Evolutionary conservation across 2,329 filamentous ascomycete species (phyloP).

Genomic region (Aureobasidium sp.): DNA sequence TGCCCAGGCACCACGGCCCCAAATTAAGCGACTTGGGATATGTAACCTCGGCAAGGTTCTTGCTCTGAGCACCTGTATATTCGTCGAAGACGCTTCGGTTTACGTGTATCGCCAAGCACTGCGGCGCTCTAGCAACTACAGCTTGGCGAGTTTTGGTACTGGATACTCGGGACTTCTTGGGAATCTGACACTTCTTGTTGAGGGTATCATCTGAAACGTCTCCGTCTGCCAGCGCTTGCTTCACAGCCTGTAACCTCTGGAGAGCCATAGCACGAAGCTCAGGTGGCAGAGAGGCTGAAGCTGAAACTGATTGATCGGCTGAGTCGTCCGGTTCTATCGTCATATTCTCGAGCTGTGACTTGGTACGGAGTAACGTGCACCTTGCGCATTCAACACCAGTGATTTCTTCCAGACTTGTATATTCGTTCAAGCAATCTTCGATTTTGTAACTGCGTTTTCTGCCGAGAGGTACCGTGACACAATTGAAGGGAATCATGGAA

Average conservation of each 20-base stretch:
- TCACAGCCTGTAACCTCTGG: slow-evolving; percentile 57
- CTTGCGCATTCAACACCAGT: slow-evolving; percentile 86
- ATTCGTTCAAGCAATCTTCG: slow-evolving; percentile 73
- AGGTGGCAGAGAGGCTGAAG: slow-evolving; percentile 31
- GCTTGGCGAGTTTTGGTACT: slow-evolving; percentile 87
- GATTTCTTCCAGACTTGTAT: slow-evolving; percentile 77
- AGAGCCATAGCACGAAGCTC: slow-evolving; percentile 37
- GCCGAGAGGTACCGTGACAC: slow-evolving; percentile 77
- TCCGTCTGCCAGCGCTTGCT: slow-evolving; percentile 67
- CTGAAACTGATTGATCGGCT: background rate
- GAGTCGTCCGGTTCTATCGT: slow-evolving; percentile 20
- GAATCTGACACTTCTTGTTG: slow-evolving; percentile 40
- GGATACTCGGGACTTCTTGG: slow-evolving; percentile 59
- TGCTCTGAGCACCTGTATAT: slow-evolving; percentile 67
- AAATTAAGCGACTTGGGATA: slow-evolving; percentile 73
- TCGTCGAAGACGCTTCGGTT: slow-evolving; percentile 91
- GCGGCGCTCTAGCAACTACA: slow-evolving; percentile 74
- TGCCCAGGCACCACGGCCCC: slow-evolving; percentile 74
- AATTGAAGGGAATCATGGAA: slow-evolving; percentile 89
- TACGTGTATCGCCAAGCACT: slow-evolving; percentile 75
- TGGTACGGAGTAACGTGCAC: slow-evolving; percentile 66
- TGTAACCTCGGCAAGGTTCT: slow-evolving; percentile 72
- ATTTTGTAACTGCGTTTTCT: slow-evolving; percentile 60
- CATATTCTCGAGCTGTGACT: slow-evolving; percentile 46
- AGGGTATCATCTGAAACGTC: slow-evolving; percentile 60